These are phyloP conservation scores for Colletotrichum plurivorum DNA, from an alignment of 2,329 filamentous ascomycete species.

Conservation along the genomic window DNA sequence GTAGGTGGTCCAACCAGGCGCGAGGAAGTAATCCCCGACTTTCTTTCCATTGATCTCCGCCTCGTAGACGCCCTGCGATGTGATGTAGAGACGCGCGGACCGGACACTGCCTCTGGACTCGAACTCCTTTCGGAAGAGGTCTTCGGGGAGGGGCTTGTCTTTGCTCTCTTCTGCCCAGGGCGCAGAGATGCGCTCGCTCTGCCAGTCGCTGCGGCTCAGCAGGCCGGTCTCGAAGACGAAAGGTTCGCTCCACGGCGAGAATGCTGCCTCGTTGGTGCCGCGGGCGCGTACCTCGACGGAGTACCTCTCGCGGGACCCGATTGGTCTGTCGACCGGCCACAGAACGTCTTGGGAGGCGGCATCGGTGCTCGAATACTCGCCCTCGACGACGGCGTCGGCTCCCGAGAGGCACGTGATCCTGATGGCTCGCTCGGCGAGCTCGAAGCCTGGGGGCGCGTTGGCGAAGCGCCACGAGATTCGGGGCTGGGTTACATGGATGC, in stretches of 20 bases:
- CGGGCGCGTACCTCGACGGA: slow-evolving; percentile 51
- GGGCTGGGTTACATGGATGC: slow-evolving; percentile 58
- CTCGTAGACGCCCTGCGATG: slow-evolving; percentile 60
- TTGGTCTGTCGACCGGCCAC: slow-evolving; percentile 55
- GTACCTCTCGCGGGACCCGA: slow-evolving; percentile 49
- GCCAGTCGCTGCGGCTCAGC: slow-evolving; percentile 48
- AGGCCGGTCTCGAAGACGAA: slow-evolving; percentile 52
- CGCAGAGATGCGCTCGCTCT: slow-evolving; percentile 47
- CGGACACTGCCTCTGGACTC: slow-evolving; percentile 39
- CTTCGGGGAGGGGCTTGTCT: slow-evolving; percentile 46
- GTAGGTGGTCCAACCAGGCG: slow-evolving; percentile 69
- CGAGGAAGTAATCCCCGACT: slow-evolving; percentile 58
- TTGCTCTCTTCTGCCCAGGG: slow-evolving; percentile 47
- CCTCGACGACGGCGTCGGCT: slow-evolving; percentile 36
- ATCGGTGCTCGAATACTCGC: slow-evolving; percentile 47
- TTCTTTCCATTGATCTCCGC: slow-evolving; percentile 61
- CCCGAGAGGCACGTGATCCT: slow-evolving; percentile 49
- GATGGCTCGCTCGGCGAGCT: slow-evolving; percentile 58
- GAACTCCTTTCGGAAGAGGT: slow-evolving; percentile 52
- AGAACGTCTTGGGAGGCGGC: slow-evolving; percentile 55
- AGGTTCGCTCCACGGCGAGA: slow-evolving; percentile 47
- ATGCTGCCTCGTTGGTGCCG: slow-evolving; percentile 37
- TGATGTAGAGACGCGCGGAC: slow-evolving; percentile 62
- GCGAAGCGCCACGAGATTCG: slow-evolving; percentile 62
- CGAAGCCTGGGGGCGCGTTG: slow-evolving; percentile 54